Evolutionary conservation across 192 early-diverging fungal genomes (phyloP).

Genomic region (Glomus cerebriforme): DNA sequence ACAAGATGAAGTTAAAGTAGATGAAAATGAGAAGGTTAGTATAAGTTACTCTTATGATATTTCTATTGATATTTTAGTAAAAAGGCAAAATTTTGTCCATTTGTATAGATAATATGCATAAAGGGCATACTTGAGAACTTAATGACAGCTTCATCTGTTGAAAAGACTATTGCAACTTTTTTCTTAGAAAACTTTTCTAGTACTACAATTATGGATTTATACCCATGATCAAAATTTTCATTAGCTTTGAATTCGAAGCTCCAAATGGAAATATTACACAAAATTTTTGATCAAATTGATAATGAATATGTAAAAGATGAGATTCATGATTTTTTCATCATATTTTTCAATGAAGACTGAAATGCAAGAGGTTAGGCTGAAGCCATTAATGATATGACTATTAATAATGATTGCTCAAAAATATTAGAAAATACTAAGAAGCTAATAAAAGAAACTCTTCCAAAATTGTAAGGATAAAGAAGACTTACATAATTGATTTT

Average conservation of each 20-base stretch:
- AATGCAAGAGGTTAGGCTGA: constrained; percentile 19
- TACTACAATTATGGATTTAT: constrained; percentile 15
- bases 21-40: too few species aligned
- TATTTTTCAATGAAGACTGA: constrained; percentile 28
- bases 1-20: too few species aligned
- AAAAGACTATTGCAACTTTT: constrained; percentile 10
- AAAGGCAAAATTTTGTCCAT: constrained; percentile 22
- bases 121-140: too few species aligned
- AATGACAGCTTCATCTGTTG: neutral
- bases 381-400: constrained; percentile 21
- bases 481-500: constrained; percentile 26
- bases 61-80: constrained; percentile 22
- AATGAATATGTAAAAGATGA: constrained; percentile 25
- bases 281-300: constrained; percentile 32
- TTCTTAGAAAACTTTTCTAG: constrained; percentile 23
- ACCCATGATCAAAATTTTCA: constrained; percentile 29
- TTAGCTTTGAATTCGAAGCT: constrained; percentile 19
- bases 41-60: too few species aligned
- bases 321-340: constrained; percentile 19
- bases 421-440: constrained; percentile 28
- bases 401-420: constrained; percentile 23
- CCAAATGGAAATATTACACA: constrained; percentile 15
- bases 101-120: constrained; percentile 14
- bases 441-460: constrained; percentile 31
- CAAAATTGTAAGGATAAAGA: constrained; percentile 31